Base-by-base conservation (phyloP, 768 basidiomycete species). In the Rhizopogon sp. region DNA sequence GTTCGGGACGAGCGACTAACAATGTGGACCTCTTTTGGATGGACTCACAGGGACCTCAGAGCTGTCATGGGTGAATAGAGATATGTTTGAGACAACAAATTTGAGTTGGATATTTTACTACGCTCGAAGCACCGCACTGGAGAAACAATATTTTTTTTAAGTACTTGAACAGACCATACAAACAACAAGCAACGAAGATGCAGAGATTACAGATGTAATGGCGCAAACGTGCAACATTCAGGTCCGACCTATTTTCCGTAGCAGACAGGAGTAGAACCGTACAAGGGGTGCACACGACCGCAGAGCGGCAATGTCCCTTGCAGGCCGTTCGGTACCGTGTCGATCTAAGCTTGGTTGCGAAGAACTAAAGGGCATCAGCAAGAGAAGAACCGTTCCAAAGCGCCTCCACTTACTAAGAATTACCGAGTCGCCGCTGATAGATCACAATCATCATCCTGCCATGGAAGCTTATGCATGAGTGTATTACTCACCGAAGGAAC, bases 351-450 rank as follows among this genome's bases (percentile, higher is more conserved):
- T 68, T 87, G 85, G 66, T 88, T 87, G 61, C 89, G 87, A 58
- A 90, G 75, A 64, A 91, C 89, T 90, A 53, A 69, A 46, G 51
- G 72, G 72, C 13, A 71, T 80, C 40, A 75, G 59, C 61, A 46
- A 65, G 49, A 58, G 67, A 62, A 57, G 62, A 57, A 31, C 13
- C 13, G 43, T n/a, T 41, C 31, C 11, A 50, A 49, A 28, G 9
- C 42, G 39, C 28, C 40, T 37, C 13, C 29, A 80, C 89, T 79
- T 63, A 98, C 96, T 90, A 52, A 98, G 80, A 61, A 99, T 97
- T 13, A 99, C 97, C 25, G 96, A 98, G 72, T 98, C 96, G 22
- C 97, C 97, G 44, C 95, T 93, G 62, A 28, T 3, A 44, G 59
- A 53, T 35, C 49, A 42, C 50, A 52, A 37, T 54, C 40, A 54